Evolutionary conservation across 257 asterid species (phyloP).

Genomic region (Schizonepeta tenuifolia): DNA sequence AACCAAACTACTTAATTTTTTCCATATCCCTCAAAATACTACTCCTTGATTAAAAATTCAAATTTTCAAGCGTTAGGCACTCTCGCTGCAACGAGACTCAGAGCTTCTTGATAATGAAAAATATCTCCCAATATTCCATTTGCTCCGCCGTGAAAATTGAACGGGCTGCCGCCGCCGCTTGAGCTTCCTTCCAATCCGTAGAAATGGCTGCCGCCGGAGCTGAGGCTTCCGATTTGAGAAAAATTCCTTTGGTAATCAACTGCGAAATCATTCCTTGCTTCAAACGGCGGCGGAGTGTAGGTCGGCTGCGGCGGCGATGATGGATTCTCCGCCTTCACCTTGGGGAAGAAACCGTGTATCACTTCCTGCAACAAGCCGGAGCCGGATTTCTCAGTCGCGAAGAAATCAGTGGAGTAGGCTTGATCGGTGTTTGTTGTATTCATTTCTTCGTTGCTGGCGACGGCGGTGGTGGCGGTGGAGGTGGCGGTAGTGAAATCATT

Average conservation of each 20-base stretch:
- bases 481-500: neutral
- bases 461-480: neutral
- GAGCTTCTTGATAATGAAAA: constrained; percentile 43
- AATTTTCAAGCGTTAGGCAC: constrained; percentile 25
- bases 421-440: neutral
- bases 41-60: too few relatives aligned
- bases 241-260: neutral
- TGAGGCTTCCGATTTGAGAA: constrained; percentile 4
- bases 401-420: constrained; percentile 50
- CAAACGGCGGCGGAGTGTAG: neutral
- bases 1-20: too few relatives aligned
- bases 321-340: neutral
- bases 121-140: constrained; percentile 38
- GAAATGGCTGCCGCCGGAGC: neutral
- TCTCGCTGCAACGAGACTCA: constrained; percentile 24
- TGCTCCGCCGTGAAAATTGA: constrained; percentile 1
- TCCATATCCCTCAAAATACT: too few relatives aligned
- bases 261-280: neutral
- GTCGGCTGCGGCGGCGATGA: neutral
- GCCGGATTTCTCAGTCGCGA: constrained; percentile 43
- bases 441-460: too few relatives aligned
- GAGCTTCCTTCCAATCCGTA: neutral
- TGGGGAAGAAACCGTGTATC: constrained; percentile 43
- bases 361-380: constrained; percentile 51
- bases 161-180: neutral